Evolutionary conservation across 2,329 filamentous ascomycete species (phyloP), one percentile per base, ranked within the genome.

Genomic region (Calonectria fujianensis): DNA sequence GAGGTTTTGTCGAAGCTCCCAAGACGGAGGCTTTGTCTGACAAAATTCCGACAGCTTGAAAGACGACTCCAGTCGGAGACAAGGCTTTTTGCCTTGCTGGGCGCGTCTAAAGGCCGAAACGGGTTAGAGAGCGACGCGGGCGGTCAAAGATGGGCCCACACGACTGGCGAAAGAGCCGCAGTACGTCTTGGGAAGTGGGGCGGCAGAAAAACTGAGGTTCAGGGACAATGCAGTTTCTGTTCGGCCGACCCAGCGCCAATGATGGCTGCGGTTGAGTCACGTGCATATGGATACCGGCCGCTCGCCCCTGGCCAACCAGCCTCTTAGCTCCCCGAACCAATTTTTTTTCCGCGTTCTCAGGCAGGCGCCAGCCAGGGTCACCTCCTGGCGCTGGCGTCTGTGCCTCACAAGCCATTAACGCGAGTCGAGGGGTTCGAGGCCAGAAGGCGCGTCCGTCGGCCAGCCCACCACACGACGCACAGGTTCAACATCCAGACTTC

Each of bases 381-480:
- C 57, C 69, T 70, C 48, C 57, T 64, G 35, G 37, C 69, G 59
- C 69, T 50, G 37, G 57, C 32, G 63, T 73, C 70, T 68, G 66
- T 73, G 71, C 59, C 39, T 61, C 64, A 50, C 52, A 66, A 65
- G 63, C 73, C 54, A 74, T 74, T 72, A 72, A 69, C 64, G 69
- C 67, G 52, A 27, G 45, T 48, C 45, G 45, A 48, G 45, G 73
- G 72, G 70, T 68, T 54, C n/a, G 66, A 65, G 67, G 67, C 72
- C 67, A 70, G 72, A 70, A 74, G 61, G 51, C 72, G 72, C 72
- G 72, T 74, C 72, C 67, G 72, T 74, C 72, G 67, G 70, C 67
- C 67, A 29, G 72, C 67, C 72, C 67, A 74, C 72, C 66, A 66
- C 57, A 54, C 59, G 41, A 31, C 61, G 51, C 70, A 69, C 61